phyloP scores from a whole-genome alignment of 352 stramenopile species.

The Phytophthora pinifolia region DNA sequence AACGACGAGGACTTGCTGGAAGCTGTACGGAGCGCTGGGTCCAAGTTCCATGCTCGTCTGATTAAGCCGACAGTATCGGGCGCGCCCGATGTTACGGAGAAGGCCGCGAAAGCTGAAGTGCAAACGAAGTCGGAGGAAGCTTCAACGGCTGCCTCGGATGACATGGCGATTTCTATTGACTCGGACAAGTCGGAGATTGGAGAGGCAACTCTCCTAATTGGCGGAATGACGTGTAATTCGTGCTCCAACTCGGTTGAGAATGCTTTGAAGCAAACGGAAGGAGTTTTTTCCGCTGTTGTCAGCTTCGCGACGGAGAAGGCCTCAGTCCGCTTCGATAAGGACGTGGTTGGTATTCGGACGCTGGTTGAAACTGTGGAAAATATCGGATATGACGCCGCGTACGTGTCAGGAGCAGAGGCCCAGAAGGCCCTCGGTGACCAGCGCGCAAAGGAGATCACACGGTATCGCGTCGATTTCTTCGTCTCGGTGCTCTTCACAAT shows the following conservation, averaged over 20 bases:
- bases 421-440: constrained; percentile 85
- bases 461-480: constrained; percentile 87
- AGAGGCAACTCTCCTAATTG: constrained; percentile 67
- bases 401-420: constrained; percentile 59
- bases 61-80: constrained; percentile 8
- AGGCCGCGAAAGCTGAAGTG: neutral
- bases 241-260: constrained; percentile 91
- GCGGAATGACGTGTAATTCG: constrained; percentile 92
- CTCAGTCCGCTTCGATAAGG: constrained; percentile 73
- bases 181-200: constrained; percentile 60
- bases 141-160: constrained; percentile 16
- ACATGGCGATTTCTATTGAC: constrained; percentile 42
- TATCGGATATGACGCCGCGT: constrained; percentile 90
- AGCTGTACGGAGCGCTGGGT: constrained; percentile 35
- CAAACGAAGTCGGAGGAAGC: constrained; percentile 12
- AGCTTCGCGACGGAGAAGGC: constrained; percentile 89
- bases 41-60: constrained; percentile 30
- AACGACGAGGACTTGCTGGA: constrained; percentile 63
- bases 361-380: constrained; percentile 89
- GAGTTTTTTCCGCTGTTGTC: constrained; percentile 78
- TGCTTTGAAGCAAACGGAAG: constrained; percentile 72
- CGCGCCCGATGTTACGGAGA: neutral
- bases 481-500: constrained; percentile 92
- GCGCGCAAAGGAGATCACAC: constrained; percentile 71
- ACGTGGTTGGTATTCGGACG: constrained; percentile 72